Evolutionary conservation across 2,329 filamentous ascomycete species (phyloP).

Genomic region (Bisporella sp.): DNA sequence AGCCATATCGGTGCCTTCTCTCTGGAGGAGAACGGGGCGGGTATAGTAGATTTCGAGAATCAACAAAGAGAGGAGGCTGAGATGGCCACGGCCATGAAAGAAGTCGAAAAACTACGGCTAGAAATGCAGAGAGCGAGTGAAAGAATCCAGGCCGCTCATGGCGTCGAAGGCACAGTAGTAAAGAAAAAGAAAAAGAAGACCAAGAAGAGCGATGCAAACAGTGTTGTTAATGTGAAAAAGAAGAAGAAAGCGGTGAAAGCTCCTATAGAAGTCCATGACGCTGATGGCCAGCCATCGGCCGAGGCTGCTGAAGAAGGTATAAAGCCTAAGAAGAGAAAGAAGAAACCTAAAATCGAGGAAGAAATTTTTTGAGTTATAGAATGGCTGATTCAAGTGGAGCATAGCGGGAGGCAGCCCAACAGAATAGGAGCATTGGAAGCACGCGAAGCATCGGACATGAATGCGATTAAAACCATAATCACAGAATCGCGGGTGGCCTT

Average conservation of each 20-base stretch:
- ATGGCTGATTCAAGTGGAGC: too few species aligned
- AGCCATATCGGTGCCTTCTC: slow-evolving; percentile 69
- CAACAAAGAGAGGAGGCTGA: slow-evolving; percentile 75
- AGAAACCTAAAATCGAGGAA: slow-evolving; percentile 19
- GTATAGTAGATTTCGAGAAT: slow-evolving; percentile 51
- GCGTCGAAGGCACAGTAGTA: slow-evolving; percentile 62
- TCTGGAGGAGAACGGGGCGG: slow-evolving; percentile 47
- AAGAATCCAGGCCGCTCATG: slow-evolving; percentile 62
- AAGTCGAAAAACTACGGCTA: slow-evolving; percentile 77
- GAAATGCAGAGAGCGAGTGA: slow-evolving; percentile 85
- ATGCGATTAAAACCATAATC: too few species aligned
- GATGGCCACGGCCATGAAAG: slow-evolving; percentile 80
- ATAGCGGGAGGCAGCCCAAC: too few species aligned
- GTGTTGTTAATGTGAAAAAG: slow-evolving; percentile 35
- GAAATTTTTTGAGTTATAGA: not conserved
- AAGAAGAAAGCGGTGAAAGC: slow-evolving; percentile 39
- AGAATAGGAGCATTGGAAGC: too few species aligned
- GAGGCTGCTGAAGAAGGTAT: slow-evolving; percentile 13
- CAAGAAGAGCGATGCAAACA: slow-evolving; percentile 16
- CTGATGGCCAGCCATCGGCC: slow-evolving; percentile 2
- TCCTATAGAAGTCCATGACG: slow-evolving; percentile 8
- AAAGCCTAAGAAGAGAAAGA: slow-evolving; percentile 42
- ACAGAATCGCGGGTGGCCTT: too few species aligned
- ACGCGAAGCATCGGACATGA: too few species aligned
- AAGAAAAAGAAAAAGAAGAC: slow-evolving; percentile 52